Base-by-base conservation (phyloP, 208 protist genomes). In the Porcisia deanei region DNA sequence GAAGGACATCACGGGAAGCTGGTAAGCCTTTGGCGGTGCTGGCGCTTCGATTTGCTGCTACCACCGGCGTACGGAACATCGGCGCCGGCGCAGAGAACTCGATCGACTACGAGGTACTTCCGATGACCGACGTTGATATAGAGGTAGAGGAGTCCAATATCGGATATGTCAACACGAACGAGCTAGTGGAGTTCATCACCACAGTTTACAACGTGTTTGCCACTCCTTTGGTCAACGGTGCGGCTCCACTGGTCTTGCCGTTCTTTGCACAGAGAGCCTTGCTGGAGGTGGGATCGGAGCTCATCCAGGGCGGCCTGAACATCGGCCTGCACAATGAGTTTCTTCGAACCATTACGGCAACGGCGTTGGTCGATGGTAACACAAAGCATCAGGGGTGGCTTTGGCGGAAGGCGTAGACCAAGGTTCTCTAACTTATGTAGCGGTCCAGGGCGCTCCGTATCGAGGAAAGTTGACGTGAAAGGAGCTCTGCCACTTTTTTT, bases 111-210 rank as follows among this genome's bases (percentile, higher is more conserved):
- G 37, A 81, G 1, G 1, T 93, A 8, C 72, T 77, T 6, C 54
- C 47, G 2, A 58, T 87, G 9, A 4, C 82, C 47, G 63, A 78
- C 16, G 70, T 91, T n/a, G 22, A 39, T 25, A 45, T 91, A 43
- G 10, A 73, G 2, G 71, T 91, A 47, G 30, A 82, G 67, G 78
- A 72, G 7, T 87, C 89, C 0, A 84, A 80, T 74, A 83, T 93
- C 65, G 86, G 83, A 34, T 57, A 76, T n/a, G 25, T 91, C 12
- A 73, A 85, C 65, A 57, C 25, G 7, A 39, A 54, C 4, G 47
- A 80, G 25, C 49, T 91, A 16, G 79, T 57, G 49, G 5, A 80
- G 12, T 61, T 82, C 25, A 9, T 85, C 12, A 52, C 22, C 47
- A 58, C 45, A 34, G 34, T 83, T 34, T 67, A 85, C 45, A 91